These are phyloP conservation scores for Pseudozyma hubeiensis DNA, from an alignment of 1,284 basidiomycete genomes.

Conservation along the genomic window DNA sequence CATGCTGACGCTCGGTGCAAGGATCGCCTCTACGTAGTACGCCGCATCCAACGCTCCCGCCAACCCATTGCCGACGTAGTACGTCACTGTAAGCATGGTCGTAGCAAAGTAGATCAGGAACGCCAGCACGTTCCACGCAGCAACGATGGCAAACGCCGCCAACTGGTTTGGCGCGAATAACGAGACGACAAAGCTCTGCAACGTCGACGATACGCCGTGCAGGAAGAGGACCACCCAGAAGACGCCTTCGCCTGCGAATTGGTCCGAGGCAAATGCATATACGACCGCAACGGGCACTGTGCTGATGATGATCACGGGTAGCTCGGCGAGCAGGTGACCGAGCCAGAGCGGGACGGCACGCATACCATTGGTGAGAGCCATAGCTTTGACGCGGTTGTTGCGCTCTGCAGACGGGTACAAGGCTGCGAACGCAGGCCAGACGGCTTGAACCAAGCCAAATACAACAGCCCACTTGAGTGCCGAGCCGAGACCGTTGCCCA, in stretches of 20 bases:
- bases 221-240: conserved; percentile 79
- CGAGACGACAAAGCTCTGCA: conserved; percentile 41
- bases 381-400: conserved; percentile 78
- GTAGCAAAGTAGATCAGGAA: conserved; percentile 76
- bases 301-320: conserved; percentile 73
- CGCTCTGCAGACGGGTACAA: conserved; percentile 80
- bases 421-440: conserved; percentile 82
- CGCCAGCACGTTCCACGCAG: conserved; percentile 80
- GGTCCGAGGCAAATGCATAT: conserved; percentile 74
- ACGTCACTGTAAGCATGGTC: conserved; percentile 79
- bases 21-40: conserved; percentile 78
- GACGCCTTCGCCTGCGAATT: conserved; percentile 76
- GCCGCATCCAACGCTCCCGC: conserved; percentile 74
- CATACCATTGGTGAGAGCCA: conserved; percentile 82
- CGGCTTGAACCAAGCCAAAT: conserved; percentile 71
- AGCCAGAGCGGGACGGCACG: conserved; percentile 81
- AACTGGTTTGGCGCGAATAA: conserved; percentile 73
- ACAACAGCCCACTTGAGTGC: conserved; percentile 43
- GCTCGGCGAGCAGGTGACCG: conserved; percentile 81
- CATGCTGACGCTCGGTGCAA: conserved; percentile 78
- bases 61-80: conserved; percentile 75
- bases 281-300: conserved; percentile 76
- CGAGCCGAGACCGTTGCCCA: conserved; percentile 35
- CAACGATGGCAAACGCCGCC: conserved; percentile 79
- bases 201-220: conserved; percentile 74